These are phyloP conservation scores for Hypoxylon lienhwacheense DNA, from an alignment of 495 filamentous ascomycete genomes.

Conservation along the genomic window DNA sequence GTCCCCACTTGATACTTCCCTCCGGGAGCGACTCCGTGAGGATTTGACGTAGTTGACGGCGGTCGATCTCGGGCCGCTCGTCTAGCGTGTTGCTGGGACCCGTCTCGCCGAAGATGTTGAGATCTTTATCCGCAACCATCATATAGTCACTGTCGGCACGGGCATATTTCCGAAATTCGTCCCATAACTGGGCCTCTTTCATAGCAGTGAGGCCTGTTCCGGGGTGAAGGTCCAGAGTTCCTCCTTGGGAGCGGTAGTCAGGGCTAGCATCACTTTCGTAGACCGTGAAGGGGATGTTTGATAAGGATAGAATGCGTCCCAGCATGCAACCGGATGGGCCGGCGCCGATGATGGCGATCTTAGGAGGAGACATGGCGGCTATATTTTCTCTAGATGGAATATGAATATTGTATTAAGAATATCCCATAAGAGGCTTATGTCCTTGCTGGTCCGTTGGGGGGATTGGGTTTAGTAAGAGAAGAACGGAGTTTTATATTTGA, in stretches of 20 bases:
- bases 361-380: constrained; percentile 30
- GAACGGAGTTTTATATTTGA: too few species aligned
- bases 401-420: neutral
- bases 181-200: constrained; percentile 52
- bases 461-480: too few species aligned
- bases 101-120: constrained; percentile 27
- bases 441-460: too few species aligned
- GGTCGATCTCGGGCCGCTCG: constrained; percentile 50
- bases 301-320: constrained; percentile 54
- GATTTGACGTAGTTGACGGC: constrained; percentile 42
- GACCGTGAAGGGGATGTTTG: constrained; percentile 46
- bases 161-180: constrained; percentile 47
- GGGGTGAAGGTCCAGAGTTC: constrained; percentile 58
- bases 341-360: constrained; percentile 61
- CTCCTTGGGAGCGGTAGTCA: constrained; percentile 50
- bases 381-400: neutral
- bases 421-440: neutral
- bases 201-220: constrained; percentile 55
- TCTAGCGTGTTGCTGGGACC: constrained; percentile 24
- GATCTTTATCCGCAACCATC: constrained; percentile 44
- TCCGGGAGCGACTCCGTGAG: constrained; percentile 44
- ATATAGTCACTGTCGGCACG: constrained; percentile 54
- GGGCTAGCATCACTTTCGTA: constrained; percentile 54
- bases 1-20: constrained; percentile 51
- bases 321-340: constrained; percentile 59